These are phyloP conservation scores for Quercus alba DNA, from an alignment of 306 rosid species.

Conservation along the genomic window DNA sequence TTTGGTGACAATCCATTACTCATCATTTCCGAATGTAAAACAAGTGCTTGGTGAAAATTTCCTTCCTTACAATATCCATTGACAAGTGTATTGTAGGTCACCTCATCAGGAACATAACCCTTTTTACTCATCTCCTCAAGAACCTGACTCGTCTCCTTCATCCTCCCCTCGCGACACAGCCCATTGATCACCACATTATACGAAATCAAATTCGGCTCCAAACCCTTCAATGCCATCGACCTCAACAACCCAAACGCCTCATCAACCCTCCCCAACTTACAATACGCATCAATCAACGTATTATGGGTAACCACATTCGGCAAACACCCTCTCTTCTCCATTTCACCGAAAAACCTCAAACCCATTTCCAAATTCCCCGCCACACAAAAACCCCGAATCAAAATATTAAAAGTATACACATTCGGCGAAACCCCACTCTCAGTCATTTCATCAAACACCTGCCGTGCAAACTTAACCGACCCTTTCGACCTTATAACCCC, in stretches of 20 bases:
- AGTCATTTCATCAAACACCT: slow-evolving; percentile 56
- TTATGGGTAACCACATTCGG: slow-evolving; percentile 75
- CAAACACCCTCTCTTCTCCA: slow-evolving; percentile 69
- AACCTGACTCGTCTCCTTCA: slow-evolving; percentile 46
- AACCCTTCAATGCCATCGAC: slow-evolving; percentile 47
- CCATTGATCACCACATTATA: slow-evolving; percentile 79
- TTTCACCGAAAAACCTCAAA: slow-evolving; percentile 40
- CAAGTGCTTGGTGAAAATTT: slow-evolving; percentile 76
- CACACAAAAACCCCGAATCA: slow-evolving; percentile 64
- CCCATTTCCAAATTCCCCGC: slow-evolving; percentile 54
- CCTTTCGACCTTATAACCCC: slow-evolving; percentile 36
- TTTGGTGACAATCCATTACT: slow-evolving; percentile 69
- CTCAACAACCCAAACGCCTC: slow-evolving; percentile 55
- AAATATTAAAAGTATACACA: slow-evolving; percentile 67
- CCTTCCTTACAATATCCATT: slow-evolving; percentile 77
- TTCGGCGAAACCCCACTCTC: slow-evolving; percentile 62
- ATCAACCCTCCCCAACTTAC: slow-evolving; percentile 47
- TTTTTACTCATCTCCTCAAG: slow-evolving; percentile 57
- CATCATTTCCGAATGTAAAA: slow-evolving; percentile 69
- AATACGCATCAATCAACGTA: slow-evolving; percentile 61
- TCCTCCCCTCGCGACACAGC: slow-evolving; percentile 61
- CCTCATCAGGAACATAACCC: slow-evolving; percentile 63
- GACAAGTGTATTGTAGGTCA: slow-evolving; percentile 75
- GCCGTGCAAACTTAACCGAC: slow-evolving; percentile 39
- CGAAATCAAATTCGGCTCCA: slow-evolving; percentile 73